Conservation (phyloP, 2,329 filamentous ascomycete genomes). For the Apiospora marii region DNA sequence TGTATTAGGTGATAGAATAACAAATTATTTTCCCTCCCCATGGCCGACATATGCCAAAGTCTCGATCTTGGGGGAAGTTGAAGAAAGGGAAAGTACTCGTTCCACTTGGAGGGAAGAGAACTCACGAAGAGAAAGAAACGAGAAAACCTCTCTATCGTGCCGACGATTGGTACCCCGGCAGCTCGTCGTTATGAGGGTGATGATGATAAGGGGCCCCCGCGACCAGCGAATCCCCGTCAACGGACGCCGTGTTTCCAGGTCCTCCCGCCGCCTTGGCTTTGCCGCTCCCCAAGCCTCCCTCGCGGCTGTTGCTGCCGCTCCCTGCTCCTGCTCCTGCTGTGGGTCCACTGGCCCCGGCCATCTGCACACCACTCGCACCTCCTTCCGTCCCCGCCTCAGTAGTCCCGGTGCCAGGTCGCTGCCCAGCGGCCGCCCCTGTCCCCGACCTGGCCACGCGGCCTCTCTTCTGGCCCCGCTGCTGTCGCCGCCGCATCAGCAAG, state of each 20-base stretch:
- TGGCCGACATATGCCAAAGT: not conserved
- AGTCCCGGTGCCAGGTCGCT: not conserved
- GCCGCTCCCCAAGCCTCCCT: not conserved
- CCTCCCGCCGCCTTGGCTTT: not conserved
- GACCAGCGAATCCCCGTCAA: not conserved
- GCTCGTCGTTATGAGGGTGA: not conserved
- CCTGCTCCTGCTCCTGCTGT: not conserved
- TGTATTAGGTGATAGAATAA: too few relatives aligned
- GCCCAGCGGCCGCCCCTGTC: not conserved
- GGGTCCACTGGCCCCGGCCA: not conserved
- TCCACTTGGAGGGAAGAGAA: not conserved
- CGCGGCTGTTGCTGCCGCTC: not conserved
- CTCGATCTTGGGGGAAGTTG: not conserved
- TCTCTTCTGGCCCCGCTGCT: not conserved
- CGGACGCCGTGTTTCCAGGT: not conserved
- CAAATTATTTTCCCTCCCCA: not conserved
- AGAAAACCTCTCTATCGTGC: not conserved
- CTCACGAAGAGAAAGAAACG: not conserved
- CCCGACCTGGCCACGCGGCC: not conserved
- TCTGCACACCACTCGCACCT: not conserved
- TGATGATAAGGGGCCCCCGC: not conserved
- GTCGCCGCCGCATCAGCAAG: not conserved
- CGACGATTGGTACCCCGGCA: not conserved
- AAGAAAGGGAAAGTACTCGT: not conserved
- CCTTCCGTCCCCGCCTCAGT: not conserved